Percentiles rank a stretch among this genome's conserved stretches.
Evolutionary conservation across 805 yeast genomes (phyloP).

Genomic region (Cyberlindnera xishuangbannaensis): DNA sequence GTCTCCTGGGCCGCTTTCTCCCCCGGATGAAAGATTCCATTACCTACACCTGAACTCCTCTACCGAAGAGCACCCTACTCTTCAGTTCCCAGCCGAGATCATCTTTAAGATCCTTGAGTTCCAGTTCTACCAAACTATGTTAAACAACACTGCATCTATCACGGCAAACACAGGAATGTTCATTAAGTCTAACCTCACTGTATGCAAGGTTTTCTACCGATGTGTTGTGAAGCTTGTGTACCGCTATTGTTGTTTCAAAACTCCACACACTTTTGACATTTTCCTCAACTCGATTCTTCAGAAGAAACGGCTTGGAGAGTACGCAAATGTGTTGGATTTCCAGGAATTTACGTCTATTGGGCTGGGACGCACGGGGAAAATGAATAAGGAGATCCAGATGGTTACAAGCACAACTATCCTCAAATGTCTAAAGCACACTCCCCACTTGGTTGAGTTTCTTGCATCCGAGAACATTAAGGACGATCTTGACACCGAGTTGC

Average conservation of each 20-base stretch:
- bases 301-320: conserved; percentile 45
- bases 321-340: conserved; percentile 75
- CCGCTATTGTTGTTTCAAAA: conserved; percentile 65
- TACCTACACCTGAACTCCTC: conserved; percentile 1
- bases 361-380: conserved; percentile 78
- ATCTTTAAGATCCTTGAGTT: conserved; percentile 48
- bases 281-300: conserved; percentile 51
- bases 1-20: conserved; percentile 6
- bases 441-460: conserved; percentile 69
- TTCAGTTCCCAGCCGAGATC: conserved; percentile 47
- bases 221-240: conserved; percentile 54
- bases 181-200: conserved; percentile 45
- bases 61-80: conserved; percentile 2
- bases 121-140: conserved; percentile 43
- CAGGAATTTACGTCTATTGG: conserved; percentile 88
- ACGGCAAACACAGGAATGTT: conserved; percentile 47
- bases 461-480: conserved; percentile 83
- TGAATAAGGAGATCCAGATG: conserved; percentile 90
- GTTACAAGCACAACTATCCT: conserved; percentile 70
- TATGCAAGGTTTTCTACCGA: conserved; percentile 53
- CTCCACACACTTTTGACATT: conserved; percentile 74
- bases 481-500: conserved; percentile 61
- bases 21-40: conserved; percentile 4
- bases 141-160: conserved; percentile 45
- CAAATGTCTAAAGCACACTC: conserved; percentile 54